These are phyloP conservation scores for Daedaleopsis sinensis DNA, from an alignment of 768 basidiomycete species.

Conservation along the genomic window DNA sequence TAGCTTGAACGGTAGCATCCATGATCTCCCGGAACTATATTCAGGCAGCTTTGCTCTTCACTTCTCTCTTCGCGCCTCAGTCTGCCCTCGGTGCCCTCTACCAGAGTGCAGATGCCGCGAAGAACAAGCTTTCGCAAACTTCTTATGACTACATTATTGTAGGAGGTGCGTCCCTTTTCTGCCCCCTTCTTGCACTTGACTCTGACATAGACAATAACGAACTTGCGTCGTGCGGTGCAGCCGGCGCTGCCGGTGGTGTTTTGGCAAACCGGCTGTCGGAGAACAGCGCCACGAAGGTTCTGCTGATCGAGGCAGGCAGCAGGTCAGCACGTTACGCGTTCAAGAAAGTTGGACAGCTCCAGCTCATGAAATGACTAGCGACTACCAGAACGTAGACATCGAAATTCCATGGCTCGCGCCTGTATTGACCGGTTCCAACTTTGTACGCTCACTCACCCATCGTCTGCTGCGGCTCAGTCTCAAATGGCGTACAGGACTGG, in stretches of 20 bases:
- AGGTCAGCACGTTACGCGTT: too few species aligned
- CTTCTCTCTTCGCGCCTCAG: not conserved
- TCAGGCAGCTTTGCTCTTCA: conserved; percentile 1
- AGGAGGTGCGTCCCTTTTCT: not conserved
- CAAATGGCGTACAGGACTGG: conserved; percentile 17
- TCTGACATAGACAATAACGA: too few species aligned
- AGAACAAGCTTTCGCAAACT: not conserved
- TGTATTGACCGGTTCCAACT: not conserved
- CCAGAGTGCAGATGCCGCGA: not conserved
- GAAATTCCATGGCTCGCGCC: not conserved
- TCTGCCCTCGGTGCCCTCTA: not conserved
- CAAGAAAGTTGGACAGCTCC: too few species aligned
- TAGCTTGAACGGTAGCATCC: not conserved
- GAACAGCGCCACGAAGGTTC: not conserved
- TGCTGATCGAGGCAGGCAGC: not conserved
- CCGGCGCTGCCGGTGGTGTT: not conserved
- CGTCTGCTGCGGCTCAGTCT: not conserved
- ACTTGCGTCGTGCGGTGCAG: not conserved
- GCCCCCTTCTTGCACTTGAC: too few species aligned
- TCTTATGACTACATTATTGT: not conserved
- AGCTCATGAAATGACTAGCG: too few species aligned
- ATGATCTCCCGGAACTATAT: not conserved
- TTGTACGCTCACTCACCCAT: not conserved
- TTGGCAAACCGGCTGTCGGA: conserved; percentile 1
- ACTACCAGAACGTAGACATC: not conserved